Conservation (phyloP, 1,139 yeast species). For the Candida sp. region DNA sequence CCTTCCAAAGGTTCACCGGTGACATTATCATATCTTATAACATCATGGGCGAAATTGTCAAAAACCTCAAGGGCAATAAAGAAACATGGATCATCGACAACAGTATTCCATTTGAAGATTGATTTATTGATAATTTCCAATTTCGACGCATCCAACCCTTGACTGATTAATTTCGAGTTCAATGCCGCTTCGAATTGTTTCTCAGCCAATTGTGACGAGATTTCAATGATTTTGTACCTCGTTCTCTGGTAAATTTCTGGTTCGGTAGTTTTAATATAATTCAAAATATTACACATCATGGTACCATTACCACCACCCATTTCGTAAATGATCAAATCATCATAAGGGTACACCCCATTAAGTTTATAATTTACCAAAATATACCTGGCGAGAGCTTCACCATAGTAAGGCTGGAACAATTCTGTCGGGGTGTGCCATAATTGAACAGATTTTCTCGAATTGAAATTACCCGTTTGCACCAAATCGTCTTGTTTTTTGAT, state of each 20-base stretch:
- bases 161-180: conserved; percentile 28
- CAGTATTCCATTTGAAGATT: conserved; percentile 69
- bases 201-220: conserved; percentile 63
- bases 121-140: conserved; percentile 70
- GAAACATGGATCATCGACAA: conserved; percentile 69
- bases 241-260: conserved; percentile 73
- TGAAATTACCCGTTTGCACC: conserved; percentile 11
- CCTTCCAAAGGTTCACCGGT: conserved; percentile 77
- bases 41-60: conserved; percentile 83
- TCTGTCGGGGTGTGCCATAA: conserved; percentile 93
- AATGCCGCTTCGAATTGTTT: conserved; percentile 51
- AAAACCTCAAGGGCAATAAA: conserved; percentile 82
- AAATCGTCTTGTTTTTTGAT: conserved; percentile 21
- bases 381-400: conserved; percentile 79
- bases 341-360: conserved; percentile 56
- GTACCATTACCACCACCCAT: conserved; percentile 95
- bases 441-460: conserved; percentile 49
- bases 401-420: conserved; percentile 77
- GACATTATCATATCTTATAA: conserved; percentile 67
- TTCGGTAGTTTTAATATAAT: conserved; percentile 57
- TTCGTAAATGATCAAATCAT: conserved; percentile 73
- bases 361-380: conserved; percentile 66
- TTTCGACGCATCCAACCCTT: conserved; percentile 43
- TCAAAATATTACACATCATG: conserved; percentile 73
- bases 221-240: conserved; percentile 73